Base-by-base conservation (phyloP, 1,284 basidiomycete species). In the Pseudozyma sp. region DNA sequence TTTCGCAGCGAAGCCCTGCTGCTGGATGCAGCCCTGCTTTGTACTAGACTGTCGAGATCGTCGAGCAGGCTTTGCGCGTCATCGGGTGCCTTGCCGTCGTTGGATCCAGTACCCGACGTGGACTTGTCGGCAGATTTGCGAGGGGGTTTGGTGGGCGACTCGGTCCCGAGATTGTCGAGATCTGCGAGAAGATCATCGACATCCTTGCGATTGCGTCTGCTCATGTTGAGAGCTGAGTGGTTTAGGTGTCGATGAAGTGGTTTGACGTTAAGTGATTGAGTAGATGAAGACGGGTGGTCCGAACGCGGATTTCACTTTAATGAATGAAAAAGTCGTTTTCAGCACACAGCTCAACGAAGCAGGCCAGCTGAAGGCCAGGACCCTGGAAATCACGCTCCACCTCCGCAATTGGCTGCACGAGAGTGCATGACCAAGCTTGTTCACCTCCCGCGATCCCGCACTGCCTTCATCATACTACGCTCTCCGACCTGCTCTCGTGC, bases 21-120 rank as follows among this genome's bases (percentile, higher is more conserved):
- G 42, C 55, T 77, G 4, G 64, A 64, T 17, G 66, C 55, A 9
- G 71, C 63, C n/a, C 77, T 44, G 37, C 79, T 76, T 62, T 84
- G 81, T 19, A 84, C 81, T n/a, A 84, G 49, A 24, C 75, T 77
- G 53, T 84, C 82, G 5, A 84, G 54, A 39, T 84, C 82, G 48
- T 84, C 81, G 3, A 84, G 72, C 58, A 84, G 49, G 51, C 78
- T 80, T 68, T 84, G 82, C 6, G 81, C 81, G 54, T 84, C 82
- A 6, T 76, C 57, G 35, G 57, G 49, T n/a, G 57, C 68, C 53
- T 70, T 74, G 19, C 55, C 63, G 43, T 55, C 64, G 42, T 40
- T 47, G 5, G 60, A 50, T 29, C 43, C 50, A 6, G 57, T 16
- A 10, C 51, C 14, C 9, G 70, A 54, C 16, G 57, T 29, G 53